Conservation (phyloP, 495 filamentous ascomycete species). For the Daldinia bambusicola region DNA sequence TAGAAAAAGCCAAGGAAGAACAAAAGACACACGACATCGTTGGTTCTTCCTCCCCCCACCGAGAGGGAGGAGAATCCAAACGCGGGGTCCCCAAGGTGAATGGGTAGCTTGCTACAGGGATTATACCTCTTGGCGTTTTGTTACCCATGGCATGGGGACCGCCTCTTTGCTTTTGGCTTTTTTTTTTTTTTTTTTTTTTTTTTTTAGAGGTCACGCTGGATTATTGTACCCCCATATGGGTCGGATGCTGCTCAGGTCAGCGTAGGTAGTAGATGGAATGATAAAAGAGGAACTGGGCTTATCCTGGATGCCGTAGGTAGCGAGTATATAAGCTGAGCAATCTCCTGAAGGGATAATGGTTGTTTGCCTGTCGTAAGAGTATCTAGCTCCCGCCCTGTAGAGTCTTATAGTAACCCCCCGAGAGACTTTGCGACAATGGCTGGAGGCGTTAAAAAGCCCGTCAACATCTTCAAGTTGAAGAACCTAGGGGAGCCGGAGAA, state of each 20-base stretch:
- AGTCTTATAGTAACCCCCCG: background rate
- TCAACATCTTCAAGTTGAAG: slow-evolving; percentile 72
- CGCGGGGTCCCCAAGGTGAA: slow-evolving; percentile 33
- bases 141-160: background rate
- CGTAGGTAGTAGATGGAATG: background rate
- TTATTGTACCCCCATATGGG: slow-evolving; percentile 1
- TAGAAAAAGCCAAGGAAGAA: background rate
- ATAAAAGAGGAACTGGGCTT: background rate
- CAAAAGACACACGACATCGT: background rate
- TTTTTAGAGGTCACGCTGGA: slow-evolving; percentile 17
- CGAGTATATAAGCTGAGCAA: slow-evolving; percentile 1
- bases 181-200: slow-evolving; percentile 1
- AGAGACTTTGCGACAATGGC: slow-evolving; percentile 57
- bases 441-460: slow-evolving; percentile 70
- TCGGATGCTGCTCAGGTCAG: background rate
- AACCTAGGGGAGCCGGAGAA: slow-evolving; percentile 64
- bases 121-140: slow-evolving; percentile 1
- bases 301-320: too few relatives aligned
- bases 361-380: background rate
- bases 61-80: slow-evolving; percentile 16
- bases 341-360: background rate
- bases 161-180: background rate
- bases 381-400: background rate
- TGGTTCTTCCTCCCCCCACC: slow-evolving; percentile 16
- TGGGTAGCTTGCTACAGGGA: background rate